phyloP scores from a whole-genome alignment of 371 early-diverging fungal genomes.

The Amoeboaphelidium protococcarum region DNA sequence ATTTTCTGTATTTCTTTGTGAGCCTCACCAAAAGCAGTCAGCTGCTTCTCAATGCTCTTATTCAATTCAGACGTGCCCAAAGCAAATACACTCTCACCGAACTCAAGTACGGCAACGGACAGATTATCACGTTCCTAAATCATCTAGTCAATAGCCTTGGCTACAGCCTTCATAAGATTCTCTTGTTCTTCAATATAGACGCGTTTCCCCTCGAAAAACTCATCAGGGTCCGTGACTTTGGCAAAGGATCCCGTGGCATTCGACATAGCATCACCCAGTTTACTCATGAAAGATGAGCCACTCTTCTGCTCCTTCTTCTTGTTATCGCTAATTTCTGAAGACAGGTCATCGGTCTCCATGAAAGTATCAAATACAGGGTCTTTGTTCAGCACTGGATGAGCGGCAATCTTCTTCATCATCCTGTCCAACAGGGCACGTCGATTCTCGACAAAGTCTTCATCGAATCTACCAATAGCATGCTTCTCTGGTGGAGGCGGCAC shows the following conservation, averaged over 20 bases:
- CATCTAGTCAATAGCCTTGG: conserved; percentile 50
- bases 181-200: conserved; percentile 55
- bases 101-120: conserved; percentile 18
- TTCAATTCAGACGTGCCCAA: conserved; percentile 45
- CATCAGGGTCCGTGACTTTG: conserved; percentile 24
- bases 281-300: conserved; percentile 21
- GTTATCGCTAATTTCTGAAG: conserved; percentile 14
- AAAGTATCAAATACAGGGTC: conserved; percentile 62
- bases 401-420: conserved; percentile 44
- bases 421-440: conserved; percentile 56
- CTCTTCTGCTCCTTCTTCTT: conserved; percentile 17
- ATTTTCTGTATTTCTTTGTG: conserved; percentile 47
- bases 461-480: conserved; percentile 67
- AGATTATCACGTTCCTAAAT: conserved; percentile 47
- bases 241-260: conserved; percentile 14
- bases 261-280: conserved; percentile 20
- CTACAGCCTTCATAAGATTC: conserved; percentile 44
- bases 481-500: conserved; percentile 85
- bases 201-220: conserved; percentile 49
- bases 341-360: conserved; percentile 40
- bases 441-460: conserved; percentile 77
- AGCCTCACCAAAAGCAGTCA: conserved; percentile 20
- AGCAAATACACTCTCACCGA: conserved; percentile 50
- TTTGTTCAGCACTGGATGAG: conserved; percentile 54
- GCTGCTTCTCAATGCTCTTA: conserved; percentile 25